Conservation (phyloP, 805 yeast genomes). For the Starmerella potacharoeniae region DNA sequence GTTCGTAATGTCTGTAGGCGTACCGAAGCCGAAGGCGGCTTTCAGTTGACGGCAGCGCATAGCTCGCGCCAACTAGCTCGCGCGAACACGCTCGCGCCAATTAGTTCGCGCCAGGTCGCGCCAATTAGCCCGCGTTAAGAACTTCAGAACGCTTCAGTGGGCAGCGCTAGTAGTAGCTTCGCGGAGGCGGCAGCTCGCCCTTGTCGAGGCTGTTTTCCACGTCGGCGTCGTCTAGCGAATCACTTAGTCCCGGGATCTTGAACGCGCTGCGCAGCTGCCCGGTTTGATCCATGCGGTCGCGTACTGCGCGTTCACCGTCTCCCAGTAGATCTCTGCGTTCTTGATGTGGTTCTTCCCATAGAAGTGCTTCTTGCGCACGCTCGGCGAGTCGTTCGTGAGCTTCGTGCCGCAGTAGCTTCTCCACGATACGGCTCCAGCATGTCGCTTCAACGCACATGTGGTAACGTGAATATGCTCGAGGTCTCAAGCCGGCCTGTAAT, state of each 20-base stretch:
- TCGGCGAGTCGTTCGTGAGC: conserved; percentile 20
- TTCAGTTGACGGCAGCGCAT: no score
- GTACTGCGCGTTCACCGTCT: conserved; percentile 1
- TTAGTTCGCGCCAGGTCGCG: no score
- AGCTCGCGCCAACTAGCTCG: no score
- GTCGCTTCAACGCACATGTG: no score
- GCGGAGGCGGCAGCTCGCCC: conserved; percentile 14
- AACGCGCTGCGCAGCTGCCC: conserved; percentile 8
- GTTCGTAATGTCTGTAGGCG: no score
- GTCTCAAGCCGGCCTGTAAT: no score
- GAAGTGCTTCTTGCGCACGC: conserved; percentile 19
- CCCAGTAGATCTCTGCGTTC: conserved; percentile 20
- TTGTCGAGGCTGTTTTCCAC: conserved; percentile 10
- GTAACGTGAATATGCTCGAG: no score
- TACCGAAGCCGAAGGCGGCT: no score
- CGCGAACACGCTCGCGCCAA: no score
- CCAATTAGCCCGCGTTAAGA: no score
- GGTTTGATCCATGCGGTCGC: conserved; percentile 12
- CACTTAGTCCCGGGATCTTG: conserved; percentile 17
- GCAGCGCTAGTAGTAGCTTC: background rate
- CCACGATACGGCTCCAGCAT: no score
- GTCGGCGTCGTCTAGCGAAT: conserved; percentile 2
- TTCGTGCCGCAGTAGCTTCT: conserved; percentile 19
- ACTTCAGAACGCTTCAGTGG: no score
- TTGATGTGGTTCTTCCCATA: conserved; percentile 18